Conservation (phyloP, 2,329 filamentous ascomycete species). For the Sarocladiaceae sp. region DNA sequence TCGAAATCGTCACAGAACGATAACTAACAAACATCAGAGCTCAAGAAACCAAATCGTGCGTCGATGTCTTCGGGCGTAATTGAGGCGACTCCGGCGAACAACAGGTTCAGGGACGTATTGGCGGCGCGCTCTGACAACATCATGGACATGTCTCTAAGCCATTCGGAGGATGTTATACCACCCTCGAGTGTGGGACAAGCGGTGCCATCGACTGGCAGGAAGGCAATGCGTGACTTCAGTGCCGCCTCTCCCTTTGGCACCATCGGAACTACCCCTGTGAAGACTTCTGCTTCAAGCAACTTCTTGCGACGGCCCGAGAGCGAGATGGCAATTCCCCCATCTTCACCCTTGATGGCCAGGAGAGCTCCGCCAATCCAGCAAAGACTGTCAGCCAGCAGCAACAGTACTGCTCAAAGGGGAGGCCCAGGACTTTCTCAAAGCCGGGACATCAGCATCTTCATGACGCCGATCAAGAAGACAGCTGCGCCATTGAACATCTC, state of each 20-base stretch:
- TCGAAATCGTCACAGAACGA: neutral
- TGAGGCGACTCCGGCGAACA: constrained; percentile 54
- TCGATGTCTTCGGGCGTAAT: constrained; percentile 40
- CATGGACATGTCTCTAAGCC: constrained; percentile 17
- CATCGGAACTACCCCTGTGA: constrained; percentile 27
- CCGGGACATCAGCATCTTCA: constrained; percentile 7
- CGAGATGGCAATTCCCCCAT: constrained; percentile 27
- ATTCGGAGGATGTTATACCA: constrained; percentile 27
- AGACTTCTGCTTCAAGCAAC: constrained; percentile 13
- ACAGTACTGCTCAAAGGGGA: neutral
- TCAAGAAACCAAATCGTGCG: constrained; percentile 44
- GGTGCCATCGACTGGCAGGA: constrained; percentile 36
- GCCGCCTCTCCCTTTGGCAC: constrained; percentile 14
- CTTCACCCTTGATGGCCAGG: constrained; percentile 29
- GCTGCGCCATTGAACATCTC: constrained; percentile 9
- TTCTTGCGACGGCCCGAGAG: constrained; percentile 24
- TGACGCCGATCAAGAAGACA: constrained; percentile 35
- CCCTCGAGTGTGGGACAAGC: constrained; percentile 33
- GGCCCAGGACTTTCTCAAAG: constrained; percentile 15
- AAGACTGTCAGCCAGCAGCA: neutral
- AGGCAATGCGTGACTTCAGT: neutral
- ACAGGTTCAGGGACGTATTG: constrained; percentile 49
- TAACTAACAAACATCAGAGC: constrained; percentile 31
- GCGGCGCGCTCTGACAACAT: constrained; percentile 23
- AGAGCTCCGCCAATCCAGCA: constrained; percentile 10